Evolutionary conservation across 306 rosid genomes (phyloP), one percentile per base, ranked within the genome.

Genomic region (Geum urbanum): DNA sequence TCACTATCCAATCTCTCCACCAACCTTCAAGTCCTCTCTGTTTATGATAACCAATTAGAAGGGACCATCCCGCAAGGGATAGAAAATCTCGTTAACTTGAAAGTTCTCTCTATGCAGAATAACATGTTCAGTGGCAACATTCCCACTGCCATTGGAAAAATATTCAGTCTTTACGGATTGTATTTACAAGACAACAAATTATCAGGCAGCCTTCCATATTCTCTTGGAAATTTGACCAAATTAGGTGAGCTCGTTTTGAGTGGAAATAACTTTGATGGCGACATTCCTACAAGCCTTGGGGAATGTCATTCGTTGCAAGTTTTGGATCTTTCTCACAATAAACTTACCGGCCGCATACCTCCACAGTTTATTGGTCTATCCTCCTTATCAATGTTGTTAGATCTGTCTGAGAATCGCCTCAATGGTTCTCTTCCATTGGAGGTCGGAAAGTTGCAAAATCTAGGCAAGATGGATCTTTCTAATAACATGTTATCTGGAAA

Each of bases 1-100:
- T 67, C 72, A 7, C 6, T 67, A 18, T 67, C 60, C 47, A 67
- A 50, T 67, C 32, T 67, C 32, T 49, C 58, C 35, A 67, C 59
- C 45, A 50, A 67, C 47, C 59, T 67, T 66, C 4, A 14, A 22
- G 0, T 13, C 1, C 19, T 46, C n/a, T 0, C 0, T 35, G 54
- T 65, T 46, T 0, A 8, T 0, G 8, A 0, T 0, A 12, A 65
- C 69, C 55, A 22, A 65, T 5, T 46, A 24, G 14, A 47, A 13
- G 55, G 70, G 15, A 65, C 40, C 22, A 65, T 66, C 44, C 57
- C 44, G 12, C 15, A 55, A 8, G 45, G 57, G 19, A 47, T 66
- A 46, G 8, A 5, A 20, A 66, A 32, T 66, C 24, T 66, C 3
- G 14, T 66, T 14, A 24, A 8, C 56, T 22, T 66, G 56, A 0